A percentile compares a stretch with the other conserved stretches of the same genome.
Evolutionary conservation across 495 filamentous ascomycete genomes (phyloP).

Genomic region (Tetracladium setigerum): DNA sequence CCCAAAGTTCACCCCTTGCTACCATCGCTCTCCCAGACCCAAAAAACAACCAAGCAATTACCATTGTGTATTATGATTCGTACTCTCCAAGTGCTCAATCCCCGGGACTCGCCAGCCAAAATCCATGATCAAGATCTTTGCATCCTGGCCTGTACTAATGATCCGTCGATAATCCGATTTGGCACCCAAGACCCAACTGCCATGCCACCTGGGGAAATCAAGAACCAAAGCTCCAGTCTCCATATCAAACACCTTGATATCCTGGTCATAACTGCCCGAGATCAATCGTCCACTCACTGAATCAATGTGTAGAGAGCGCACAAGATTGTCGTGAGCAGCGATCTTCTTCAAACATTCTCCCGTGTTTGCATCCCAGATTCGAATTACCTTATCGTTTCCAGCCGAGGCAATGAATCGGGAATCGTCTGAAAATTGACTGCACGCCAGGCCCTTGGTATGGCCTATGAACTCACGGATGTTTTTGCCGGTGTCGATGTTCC

Average conservation of each 20-base stretch:
- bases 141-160: constrained; percentile 88
- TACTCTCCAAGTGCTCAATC: constrained; percentile 45
- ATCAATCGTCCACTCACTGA: constrained; percentile 73
- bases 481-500: constrained; percentile 80
- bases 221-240: constrained; percentile 63
- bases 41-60: too few relatives aligned
- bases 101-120: constrained; percentile 54
- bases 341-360: constrained; percentile 74
- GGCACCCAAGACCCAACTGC: constrained; percentile 91
- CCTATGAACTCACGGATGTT: constrained; percentile 82
- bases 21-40: too few relatives aligned
- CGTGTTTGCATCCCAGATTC: constrained; percentile 87
- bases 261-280: constrained; percentile 86
- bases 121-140: constrained; percentile 86
- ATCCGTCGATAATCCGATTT: constrained; percentile 93
- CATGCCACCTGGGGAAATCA: constrained; percentile 82
- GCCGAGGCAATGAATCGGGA: constrained; percentile 81
- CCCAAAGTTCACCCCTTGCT: too few relatives aligned
- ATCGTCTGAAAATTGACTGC: constrained; percentile 92
- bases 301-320: constrained; percentile 85
- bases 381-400: constrained; percentile 88
- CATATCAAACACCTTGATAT: constrained; percentile 87
- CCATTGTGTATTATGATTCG: too few relatives aligned
- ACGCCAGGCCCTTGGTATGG: constrained; percentile 85
- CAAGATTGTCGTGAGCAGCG: constrained; percentile 69